Evolutionary conservation across 2,329 filamentous ascomycete genomes (phyloP), one percentile per base, ranked within the genome.

Genomic region (Keithomyces neogunnii): DNA sequence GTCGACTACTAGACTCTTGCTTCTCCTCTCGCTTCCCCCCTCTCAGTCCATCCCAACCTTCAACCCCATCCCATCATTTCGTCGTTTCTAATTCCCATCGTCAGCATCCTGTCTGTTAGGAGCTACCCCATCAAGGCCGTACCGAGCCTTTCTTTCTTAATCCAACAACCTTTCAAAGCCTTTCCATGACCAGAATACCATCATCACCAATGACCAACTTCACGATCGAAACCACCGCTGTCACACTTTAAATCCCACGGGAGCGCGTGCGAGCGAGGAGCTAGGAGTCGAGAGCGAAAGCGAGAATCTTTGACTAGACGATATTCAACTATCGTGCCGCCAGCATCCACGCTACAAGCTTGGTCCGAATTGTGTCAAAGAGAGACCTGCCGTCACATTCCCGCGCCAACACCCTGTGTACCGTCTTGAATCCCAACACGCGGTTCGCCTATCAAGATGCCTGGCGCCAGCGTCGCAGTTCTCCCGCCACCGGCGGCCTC

Each of bases 191-290:
- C 63, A 69, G 63, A 60, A 66, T 69, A 68, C 66, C 63, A 58
- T 56, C 63, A 59, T 63, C 59, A 64, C 69, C 67, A 71, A 84
- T 84, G 81, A 82, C 71, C 69, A 76, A 62, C 60, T 66, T 60
- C 58, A 69, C 66, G 61, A 64, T 60, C 71, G 57, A 74, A 74
- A 75, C 74, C 74, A 70, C 66, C 66, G 72, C 72, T 74, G 78
- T 77, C 80, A 84, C 81, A 76, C 82, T 85, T 84, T 85, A 81
- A 85, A 81, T 71, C 77, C 75, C 74, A 83, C 81, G 81, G 78
- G 78, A 81, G 75, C 73, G 77, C 75, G 76, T 73, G 76, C 75
- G 76, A 80, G 77, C 70, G 77, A 81, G 76, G 67, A 70, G 65
- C 64, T 60, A 68, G 70, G 65, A 67, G 65, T 63, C 56, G 62